Evolutionary conservation across 1,139 yeast species (phyloP).

Genomic region (Nakaseomyces nivariensis): DNA sequence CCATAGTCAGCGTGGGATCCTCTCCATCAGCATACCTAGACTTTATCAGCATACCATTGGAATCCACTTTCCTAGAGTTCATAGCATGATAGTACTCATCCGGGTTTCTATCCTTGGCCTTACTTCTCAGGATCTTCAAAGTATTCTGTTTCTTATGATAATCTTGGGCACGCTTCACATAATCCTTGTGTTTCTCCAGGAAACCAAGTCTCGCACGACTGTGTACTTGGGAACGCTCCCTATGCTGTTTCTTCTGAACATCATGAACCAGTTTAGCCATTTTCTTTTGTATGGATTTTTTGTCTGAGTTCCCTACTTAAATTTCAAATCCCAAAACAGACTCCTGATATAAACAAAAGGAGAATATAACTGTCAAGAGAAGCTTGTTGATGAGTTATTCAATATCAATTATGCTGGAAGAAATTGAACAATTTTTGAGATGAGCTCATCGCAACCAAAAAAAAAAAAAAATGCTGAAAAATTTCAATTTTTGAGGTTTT

Average conservation of each 20-base stretch:
- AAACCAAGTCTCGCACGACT: slow-evolving; percentile 70
- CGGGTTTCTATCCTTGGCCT: slow-evolving; percentile 72
- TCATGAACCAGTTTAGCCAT: slow-evolving; percentile 82
- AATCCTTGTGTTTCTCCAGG: slow-evolving; percentile 91
- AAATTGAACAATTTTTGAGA: neutral
- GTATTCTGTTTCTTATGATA: slow-evolving; percentile 84
- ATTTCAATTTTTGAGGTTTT: neutral
- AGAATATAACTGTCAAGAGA: too few relatives aligned
- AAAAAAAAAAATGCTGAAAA: neutral
- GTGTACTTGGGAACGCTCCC: slow-evolving; percentile 81
- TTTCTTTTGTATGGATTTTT: neutral
- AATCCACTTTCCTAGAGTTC: slow-evolving; percentile 60
- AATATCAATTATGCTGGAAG: too few relatives aligned
- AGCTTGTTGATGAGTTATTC: too few relatives aligned
- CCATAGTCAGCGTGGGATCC: slow-evolving; percentile 42
- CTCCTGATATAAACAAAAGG: too few relatives aligned
- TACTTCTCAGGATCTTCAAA: slow-evolving; percentile 60
- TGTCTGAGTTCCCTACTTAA: neutral
- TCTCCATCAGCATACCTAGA: slow-evolving; percentile 53
- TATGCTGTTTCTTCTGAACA: slow-evolving; percentile 90
- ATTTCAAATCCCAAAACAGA: too few relatives aligned
- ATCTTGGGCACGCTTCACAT: slow-evolving; percentile 78
- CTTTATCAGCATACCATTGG: slow-evolving; percentile 51
- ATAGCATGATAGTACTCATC: slow-evolving; percentile 95
- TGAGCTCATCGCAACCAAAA: neutral